Conservation (phyloP, 2,329 filamentous ascomycete genomes). For the Rutstroemia sp. region DNA sequence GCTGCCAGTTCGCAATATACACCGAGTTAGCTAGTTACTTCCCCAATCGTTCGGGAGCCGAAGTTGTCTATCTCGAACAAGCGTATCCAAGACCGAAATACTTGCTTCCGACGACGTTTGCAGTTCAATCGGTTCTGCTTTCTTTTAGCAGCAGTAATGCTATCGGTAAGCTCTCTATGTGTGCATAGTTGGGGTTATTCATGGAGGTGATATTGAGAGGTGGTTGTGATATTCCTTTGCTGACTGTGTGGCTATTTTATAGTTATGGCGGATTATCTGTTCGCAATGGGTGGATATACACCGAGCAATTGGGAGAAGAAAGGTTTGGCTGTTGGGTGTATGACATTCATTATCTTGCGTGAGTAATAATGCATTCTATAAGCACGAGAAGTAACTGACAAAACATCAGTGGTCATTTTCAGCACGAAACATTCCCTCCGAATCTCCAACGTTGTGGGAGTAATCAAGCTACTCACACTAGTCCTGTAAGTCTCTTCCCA, state of each 20-base stretch:
- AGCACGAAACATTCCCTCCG: slow-evolving; percentile 51
- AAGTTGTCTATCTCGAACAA: slow-evolving; percentile 63
- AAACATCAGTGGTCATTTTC: slow-evolving; percentile 35
- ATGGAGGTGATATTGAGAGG: too few relatives aligned
- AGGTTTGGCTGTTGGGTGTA: slow-evolving; percentile 52
- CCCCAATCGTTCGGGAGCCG: slow-evolving; percentile 56
- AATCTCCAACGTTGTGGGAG: slow-evolving; percentile 48
- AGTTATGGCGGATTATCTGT: slow-evolving; percentile 57
- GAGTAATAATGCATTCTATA: slow-evolving; percentile 21
- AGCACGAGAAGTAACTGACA: not conserved
- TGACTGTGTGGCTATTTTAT: not conserved
- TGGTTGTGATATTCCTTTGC: not conserved
- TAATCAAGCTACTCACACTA: slow-evolving; percentile 53
- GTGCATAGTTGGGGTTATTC: too few relatives aligned
- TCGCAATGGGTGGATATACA: slow-evolving; percentile 42
- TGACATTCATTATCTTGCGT: slow-evolving; percentile 38
- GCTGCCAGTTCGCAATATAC: slow-evolving; percentile 49
- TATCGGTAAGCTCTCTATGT: slow-evolving; percentile 32
- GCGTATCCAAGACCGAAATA: slow-evolving; percentile 57
- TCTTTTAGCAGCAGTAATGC: slow-evolving; percentile 61
- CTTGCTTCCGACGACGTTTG: slow-evolving; percentile 57
- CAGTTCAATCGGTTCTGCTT: slow-evolving; percentile 53
- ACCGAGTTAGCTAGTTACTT: slow-evolving; percentile 59
- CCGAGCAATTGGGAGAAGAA: slow-evolving; percentile 58
- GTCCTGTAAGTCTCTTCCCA: slow-evolving; percentile 38